Percentiles rank a stretch among this genome's conserved stretches.
phyloP scores from a whole-genome alignment of 805 yeast genomes.

The Cyberlindnera nakhonratchasimensis region DNA sequence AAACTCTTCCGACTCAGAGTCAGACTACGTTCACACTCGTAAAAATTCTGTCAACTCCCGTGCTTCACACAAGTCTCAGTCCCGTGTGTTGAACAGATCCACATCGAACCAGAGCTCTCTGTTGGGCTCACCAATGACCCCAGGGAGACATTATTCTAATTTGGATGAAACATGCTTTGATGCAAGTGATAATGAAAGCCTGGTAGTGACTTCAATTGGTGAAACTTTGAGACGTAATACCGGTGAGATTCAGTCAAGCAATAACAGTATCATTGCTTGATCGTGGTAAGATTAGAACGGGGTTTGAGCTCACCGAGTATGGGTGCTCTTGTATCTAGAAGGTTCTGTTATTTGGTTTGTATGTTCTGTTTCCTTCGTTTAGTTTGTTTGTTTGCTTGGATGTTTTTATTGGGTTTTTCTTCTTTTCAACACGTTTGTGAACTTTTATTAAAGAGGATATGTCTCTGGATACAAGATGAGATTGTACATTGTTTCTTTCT shows the following conservation, averaged over 20 bases:
- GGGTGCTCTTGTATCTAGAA: too few relatives aligned
- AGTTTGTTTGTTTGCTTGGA: background rate
- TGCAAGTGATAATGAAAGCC: slow-evolving; percentile 22
- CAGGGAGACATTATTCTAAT: slow-evolving; percentile 12
- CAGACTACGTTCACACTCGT: slow-evolving; percentile 20
- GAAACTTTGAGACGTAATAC: slow-evolving; percentile 32
- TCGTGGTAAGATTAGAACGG: too few relatives aligned
- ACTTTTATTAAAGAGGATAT: background rate
- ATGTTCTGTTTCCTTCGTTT: background rate
- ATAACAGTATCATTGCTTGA: slow-evolving; percentile 18
- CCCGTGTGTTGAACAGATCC: slow-evolving; percentile 10
- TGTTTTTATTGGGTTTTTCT: background rate
- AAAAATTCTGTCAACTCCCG: slow-evolving; percentile 17
- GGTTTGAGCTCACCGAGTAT: too few relatives aligned
- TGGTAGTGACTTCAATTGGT: slow-evolving; percentile 34
- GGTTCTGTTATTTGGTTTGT: too few relatives aligned
- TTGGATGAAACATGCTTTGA: slow-evolving; percentile 19
- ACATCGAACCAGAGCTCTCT: slow-evolving; percentile 13
- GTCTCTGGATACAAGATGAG: too few relatives aligned
- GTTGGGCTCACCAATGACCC: slow-evolving; percentile 14
- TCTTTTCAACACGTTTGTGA: background rate
- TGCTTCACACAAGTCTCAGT: slow-evolving; percentile 12
- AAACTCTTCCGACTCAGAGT: slow-evolving; percentile 29
- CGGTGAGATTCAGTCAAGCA: slow-evolving; percentile 27
- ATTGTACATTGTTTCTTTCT: too few relatives aligned